Base-by-base conservation (phyloP, 345 rosid species). In the Corchorus capsularis region DNA sequence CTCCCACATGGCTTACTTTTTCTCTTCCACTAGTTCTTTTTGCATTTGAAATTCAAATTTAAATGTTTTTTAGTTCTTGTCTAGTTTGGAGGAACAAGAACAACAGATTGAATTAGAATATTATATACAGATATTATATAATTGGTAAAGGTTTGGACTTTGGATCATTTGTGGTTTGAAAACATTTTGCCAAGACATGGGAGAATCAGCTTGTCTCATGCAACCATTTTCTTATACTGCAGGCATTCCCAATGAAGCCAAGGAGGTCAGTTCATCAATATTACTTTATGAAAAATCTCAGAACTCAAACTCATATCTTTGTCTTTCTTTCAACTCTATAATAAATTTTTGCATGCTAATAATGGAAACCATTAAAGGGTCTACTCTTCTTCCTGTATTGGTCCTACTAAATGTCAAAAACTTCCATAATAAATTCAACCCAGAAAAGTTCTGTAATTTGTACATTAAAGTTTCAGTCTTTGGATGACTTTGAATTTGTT, bases 151-250 rank as follows among this genome's bases (percentile, higher is more conserved):
- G 43, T 72, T 72, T 61, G 77, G 71, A 69, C 62, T 72, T 72
- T 61, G 77, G 71, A 69, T 67, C 56, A 12, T 76, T 56, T 71
- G 75, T 47, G 80, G 73, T 63, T 82, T 79, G 63, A 63, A 27
- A 54, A 37, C 69, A 66, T 19, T 27, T 20, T 37, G 37, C 70
- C 16, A 55, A 62, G 41, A 34, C 69, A 93, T 95, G 99, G 99
- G 90, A 57, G 99, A 95, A 65, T 82, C 96, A 63, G 78, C 91
- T 77, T 90, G 95, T 84, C 92, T 95, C 82, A 78, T 86, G 97
- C 94, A 93, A 77, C 96, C 99, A 46, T 91, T 90, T 80, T 88
- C 98, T 69, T 92, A 92, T 54, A 83, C 80, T 53, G 85, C 91
- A 57, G 92, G 83, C 79, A 71, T 88, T 43, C 74, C 89, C 59